Evolutionary conservation across 2,329 filamentous ascomycete genomes (phyloP).

Genomic region (Diplodia scrobiculata): DNA sequence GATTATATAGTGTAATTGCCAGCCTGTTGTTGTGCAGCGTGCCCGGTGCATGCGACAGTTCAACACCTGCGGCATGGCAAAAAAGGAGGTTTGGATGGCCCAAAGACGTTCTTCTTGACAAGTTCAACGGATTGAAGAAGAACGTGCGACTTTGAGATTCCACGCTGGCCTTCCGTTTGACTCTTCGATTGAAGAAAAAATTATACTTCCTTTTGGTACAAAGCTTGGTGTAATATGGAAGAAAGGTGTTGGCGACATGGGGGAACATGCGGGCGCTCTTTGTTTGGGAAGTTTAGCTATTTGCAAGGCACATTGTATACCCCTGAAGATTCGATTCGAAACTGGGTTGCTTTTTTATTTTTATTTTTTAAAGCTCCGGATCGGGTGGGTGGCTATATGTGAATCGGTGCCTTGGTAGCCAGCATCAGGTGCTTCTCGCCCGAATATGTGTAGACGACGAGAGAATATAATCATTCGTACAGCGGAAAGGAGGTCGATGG

Average conservation of each 20-base stretch:
- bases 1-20: slow-evolving; percentile 16
- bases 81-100: slow-evolving; percentile 9
- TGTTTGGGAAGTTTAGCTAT: slow-evolving; percentile 17
- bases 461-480: neutral
- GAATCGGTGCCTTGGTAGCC: neutral
- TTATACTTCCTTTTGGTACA: slow-evolving; percentile 1
- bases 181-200: slow-evolving; percentile 4
- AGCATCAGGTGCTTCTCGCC: too few relatives aligned
- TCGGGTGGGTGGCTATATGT: neutral
- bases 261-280: slow-evolving; percentile 15
- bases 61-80: slow-evolving; percentile 9
- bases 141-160: neutral
- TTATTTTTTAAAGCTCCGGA: too few relatives aligned
- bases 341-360: neutral
- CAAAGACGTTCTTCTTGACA: slow-evolving; percentile 10
- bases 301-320: slow-evolving; percentile 25
- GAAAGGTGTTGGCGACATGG: slow-evolving; percentile 8
- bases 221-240: slow-evolving; percentile 10
- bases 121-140: neutral
- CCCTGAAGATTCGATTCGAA: slow-evolving; percentile 19
- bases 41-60: slow-evolving; percentile 1
- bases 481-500: neutral
- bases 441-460: neutral
- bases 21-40: neutral
- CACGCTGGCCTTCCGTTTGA: slow-evolving; percentile 12